Base-by-base conservation (phyloP, 352 stramenopile genomes). In the Elongisporangium anandrum region DNA sequence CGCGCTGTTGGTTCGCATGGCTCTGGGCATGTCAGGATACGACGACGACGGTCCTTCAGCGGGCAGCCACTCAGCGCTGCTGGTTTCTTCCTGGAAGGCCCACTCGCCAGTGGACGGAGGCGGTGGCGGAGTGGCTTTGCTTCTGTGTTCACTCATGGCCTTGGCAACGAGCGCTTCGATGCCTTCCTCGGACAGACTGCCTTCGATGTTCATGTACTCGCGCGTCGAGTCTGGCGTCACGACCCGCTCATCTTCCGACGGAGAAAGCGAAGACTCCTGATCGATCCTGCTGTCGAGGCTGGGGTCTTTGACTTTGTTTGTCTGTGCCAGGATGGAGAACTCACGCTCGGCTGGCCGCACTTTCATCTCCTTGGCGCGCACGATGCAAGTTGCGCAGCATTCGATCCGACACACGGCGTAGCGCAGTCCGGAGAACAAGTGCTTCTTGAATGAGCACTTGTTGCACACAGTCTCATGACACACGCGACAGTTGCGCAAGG, bases 381-480 rank as follows among this genome's bases (percentile, higher is more conserved):
- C 41, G 20, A 83, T 74, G 56, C 73, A 83, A 1, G 67, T 15
- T 57, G 72, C 79, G 50, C 73, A 83, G 60, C 70, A 79, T 12
- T 57, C 16, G 4, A 72, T 52, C 22, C 59, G 64, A 3, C 76
- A 59, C n/a, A 71, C 61, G 10, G 61, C 61, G 10, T 45, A 45
- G 1, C 12, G 34, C 4, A 58, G 56, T 7, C 53, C 56, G 0
- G 65, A 69, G 22, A 74, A 70, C 24, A 83, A 50, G 17, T 66
- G 69, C 20, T 71, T 63, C 34, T 76, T 78, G 48, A 80, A 54
- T 38, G 67, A 65, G 60, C 73, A 83, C 41, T 76, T 79, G 47
- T 61, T 68, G 56, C 73, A 83, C 17, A 64, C 59, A 9, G 56
- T 50, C 22, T 68, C 52, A 4, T 55, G 56, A 47, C 73, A 83